Evolutionary conservation across 1,284 basidiomycete genomes (phyloP).

Genomic region (Thelephora terrestris): DNA sequence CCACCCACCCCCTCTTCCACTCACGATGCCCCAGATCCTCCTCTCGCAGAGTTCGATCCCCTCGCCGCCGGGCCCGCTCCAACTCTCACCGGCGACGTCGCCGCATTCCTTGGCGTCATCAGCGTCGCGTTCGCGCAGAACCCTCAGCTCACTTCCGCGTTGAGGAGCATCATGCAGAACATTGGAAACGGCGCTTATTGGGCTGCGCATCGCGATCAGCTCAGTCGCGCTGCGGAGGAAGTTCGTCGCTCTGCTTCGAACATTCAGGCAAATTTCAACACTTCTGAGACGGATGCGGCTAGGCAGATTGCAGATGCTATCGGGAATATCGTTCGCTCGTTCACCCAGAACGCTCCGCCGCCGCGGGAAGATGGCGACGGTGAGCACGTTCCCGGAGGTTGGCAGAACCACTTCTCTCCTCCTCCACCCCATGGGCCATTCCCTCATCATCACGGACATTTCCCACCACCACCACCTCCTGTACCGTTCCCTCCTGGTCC

Average conservation of each 20-base stretch:
- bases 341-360: not conserved
- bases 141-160: slow-evolving; percentile 57
- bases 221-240: slow-evolving; percentile 44
- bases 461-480: slow-evolving; percentile 5
- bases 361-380: not conserved
- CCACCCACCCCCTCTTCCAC: slow-evolving; percentile 9
- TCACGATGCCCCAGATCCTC: slow-evolving; percentile 35
- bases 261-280: slow-evolving; percentile 22
- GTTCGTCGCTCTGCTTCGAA: slow-evolving; percentile 35
- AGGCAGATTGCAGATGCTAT: slow-evolving; percentile 54
- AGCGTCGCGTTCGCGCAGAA: slow-evolving; percentile 45
- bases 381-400: not conserved
- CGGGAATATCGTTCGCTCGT: slow-evolving; percentile 38
- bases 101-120: slow-evolving; percentile 44
- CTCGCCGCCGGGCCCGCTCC: slow-evolving; percentile 22
- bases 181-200: slow-evolving; percentile 57
- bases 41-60: slow-evolving; percentile 40
- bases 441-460: slow-evolving; percentile 2
- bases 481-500: slow-evolving; percentile 10
- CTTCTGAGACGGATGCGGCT: slow-evolving; percentile 53
- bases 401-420: slow-evolving; percentile 3
- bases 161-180: slow-evolving; percentile 54
- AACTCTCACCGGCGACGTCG: slow-evolving; percentile 53
- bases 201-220: slow-evolving; percentile 45
- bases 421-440: slow-evolving; percentile 5